Evolutionary conservation across 768 basidiomycete species (phyloP).

Genomic region (Boletus pseudopeckii): DNA sequence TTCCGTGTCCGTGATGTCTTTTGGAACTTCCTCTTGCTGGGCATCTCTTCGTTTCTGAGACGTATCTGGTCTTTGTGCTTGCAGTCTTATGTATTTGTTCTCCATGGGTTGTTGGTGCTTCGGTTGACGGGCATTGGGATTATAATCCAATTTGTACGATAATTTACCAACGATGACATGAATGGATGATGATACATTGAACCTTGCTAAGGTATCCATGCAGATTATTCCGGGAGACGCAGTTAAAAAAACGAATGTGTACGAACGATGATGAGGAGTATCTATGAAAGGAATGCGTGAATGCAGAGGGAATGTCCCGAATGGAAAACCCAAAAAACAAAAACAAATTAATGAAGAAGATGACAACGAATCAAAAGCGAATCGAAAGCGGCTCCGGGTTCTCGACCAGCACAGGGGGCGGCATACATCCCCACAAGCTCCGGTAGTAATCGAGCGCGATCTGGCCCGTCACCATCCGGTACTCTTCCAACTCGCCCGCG

Average conservation of each 20-base stretch:
- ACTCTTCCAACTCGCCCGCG: conserved; percentile 27
- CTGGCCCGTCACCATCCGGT: conserved; percentile 3
- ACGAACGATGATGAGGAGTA: background rate
- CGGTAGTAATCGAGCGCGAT: conserved; percentile 20
- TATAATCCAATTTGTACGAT: background rate
- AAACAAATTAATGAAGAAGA: background rate
- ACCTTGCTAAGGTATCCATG: background rate
- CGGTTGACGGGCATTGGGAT: background rate
- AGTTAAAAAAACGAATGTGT: background rate
- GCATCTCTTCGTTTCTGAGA: background rate
- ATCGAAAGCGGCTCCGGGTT: background rate
- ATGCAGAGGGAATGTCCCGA: background rate
- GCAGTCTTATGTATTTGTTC: background rate
- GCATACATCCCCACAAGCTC: conserved; percentile 26
- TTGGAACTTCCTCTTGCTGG: background rate
- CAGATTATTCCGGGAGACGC: background rate
- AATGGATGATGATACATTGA: background rate
- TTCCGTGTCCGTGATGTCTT: background rate
- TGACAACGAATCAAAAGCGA: background rate
- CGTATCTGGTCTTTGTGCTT: background rate
- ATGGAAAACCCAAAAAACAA: background rate
- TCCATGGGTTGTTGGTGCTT: background rate
- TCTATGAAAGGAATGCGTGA: background rate
- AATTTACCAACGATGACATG: background rate
- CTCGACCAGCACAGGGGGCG: conserved; percentile 9